A percentile compares a stretch with the other conserved stretches of the same genome.
phyloP scores from a whole-genome alignment of 371 early-diverging fungal genomes.

The Mortierella sp. region DNA sequence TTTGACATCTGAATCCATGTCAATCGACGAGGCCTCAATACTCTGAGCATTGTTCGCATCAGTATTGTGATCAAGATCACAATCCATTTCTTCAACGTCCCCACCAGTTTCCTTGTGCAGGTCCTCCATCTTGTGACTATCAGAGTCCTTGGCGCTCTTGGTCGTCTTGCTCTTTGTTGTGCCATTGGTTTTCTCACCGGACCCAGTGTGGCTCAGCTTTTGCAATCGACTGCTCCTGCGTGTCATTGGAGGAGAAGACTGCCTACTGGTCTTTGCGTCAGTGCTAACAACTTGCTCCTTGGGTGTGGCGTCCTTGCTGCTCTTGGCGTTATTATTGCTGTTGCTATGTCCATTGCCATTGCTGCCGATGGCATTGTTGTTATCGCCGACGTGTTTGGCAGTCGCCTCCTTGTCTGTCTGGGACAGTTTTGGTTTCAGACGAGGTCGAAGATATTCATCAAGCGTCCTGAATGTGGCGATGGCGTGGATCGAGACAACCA shows the following conservation, averaged over 20 bases:
- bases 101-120: constrained; percentile 31
- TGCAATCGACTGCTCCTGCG: constrained; percentile 22
- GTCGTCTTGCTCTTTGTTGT: background rate
- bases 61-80: constrained; percentile 16
- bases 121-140: constrained; percentile 13
- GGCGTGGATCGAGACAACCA: constrained; percentile 86
- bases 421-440: constrained; percentile 51
- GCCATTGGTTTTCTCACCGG: constrained; percentile 18
- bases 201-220: background rate
- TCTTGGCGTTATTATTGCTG: background rate
- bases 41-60: constrained; percentile 16
- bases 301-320: background rate
- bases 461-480: constrained; percentile 83
- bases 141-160: background rate
- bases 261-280: background rate
- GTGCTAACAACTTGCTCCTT: background rate
- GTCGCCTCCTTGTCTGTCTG: constrained; percentile 12
- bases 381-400: no score
- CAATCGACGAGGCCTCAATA: constrained; percentile 26
- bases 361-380: no score
- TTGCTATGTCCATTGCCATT: no score
- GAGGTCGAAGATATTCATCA: constrained; percentile 78
- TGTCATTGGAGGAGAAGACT: constrained; percentile 5
- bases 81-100: constrained; percentile 52
- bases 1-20: constrained; percentile 28